Percentiles rank a stretch among this genome's conserved stretches.
These are phyloP conservation scores for Crithidia bombi DNA, from an alignment of 208 protist species.

Conservation along the genomic window DNA sequence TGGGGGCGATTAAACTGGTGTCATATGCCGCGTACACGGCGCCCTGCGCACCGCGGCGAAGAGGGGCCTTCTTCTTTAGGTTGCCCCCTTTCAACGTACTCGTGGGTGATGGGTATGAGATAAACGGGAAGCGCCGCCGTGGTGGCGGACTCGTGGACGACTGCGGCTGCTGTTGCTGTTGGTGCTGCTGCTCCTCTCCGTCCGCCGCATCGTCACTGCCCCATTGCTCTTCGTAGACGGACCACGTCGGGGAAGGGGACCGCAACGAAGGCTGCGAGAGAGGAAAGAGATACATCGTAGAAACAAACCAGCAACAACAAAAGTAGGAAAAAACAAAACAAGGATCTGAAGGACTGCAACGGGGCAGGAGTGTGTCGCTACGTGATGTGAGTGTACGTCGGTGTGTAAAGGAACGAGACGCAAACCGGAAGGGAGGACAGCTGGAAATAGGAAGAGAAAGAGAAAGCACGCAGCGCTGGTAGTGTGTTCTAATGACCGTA, in stretches of 20 bases:
- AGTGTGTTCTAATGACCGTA: no score
- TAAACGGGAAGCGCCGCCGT: conserved; percentile 22
- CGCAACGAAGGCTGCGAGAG: not conserved
- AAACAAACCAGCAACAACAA: not conserved
- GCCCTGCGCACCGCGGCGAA: conserved; percentile 83
- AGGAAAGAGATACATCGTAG: conserved; percentile 3
- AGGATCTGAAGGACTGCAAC: not conserved
- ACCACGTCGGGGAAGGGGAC: conserved; percentile 61
- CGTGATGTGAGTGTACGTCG: not conserved
- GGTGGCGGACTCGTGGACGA: not conserved
- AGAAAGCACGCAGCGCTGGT: no score
- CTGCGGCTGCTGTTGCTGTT: not conserved
- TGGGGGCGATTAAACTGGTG: not conserved
- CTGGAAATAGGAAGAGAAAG: no score
- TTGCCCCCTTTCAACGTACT: conserved; percentile 51
- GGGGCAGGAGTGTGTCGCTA: no score
- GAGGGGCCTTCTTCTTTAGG: conserved; percentile 55
- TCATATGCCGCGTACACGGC: conserved; percentile 80
- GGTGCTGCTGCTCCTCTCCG: not conserved
- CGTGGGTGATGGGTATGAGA: conserved; percentile 30
- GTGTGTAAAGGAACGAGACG: no score
- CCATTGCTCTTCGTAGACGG: conserved; percentile 62
- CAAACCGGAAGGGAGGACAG: no score
- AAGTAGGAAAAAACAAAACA: not conserved
- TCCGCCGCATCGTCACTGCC: not conserved